Conservation (phyloP, 257 asterid species). For the Lavandula angustifolia region DNA sequence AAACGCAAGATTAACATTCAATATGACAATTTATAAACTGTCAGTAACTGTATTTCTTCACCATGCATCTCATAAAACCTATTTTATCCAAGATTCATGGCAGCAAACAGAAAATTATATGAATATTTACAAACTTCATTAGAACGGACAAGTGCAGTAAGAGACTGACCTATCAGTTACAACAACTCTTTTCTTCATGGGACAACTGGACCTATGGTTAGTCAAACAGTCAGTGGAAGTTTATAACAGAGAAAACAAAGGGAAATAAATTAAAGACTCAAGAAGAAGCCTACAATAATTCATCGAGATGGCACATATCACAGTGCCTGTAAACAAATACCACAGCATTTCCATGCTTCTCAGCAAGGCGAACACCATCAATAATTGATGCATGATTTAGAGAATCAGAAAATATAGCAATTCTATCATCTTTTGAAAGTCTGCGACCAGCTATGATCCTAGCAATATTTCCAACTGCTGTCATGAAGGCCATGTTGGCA, state of each 20-base stretch:
- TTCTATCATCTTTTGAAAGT: conserved; percentile 53
- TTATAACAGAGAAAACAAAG: conserved; percentile 16
- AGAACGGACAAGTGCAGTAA: no score
- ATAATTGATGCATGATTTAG: conserved; percentile 96
- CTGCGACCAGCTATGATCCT: conserved; percentile 58
- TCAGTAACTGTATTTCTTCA: background rate
- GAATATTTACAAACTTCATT: conserved; percentile 12
- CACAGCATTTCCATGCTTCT: conserved; percentile 70
- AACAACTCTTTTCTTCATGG: conserved; percentile 86
- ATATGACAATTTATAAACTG: no score
- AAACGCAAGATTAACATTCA: background rate
- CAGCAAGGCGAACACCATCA: conserved; percentile 95
- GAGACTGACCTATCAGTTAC: conserved; percentile 86
- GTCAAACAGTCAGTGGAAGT: conserved; percentile 26
- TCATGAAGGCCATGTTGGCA: conserved; percentile 98
- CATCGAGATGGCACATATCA: conserved; percentile 89
- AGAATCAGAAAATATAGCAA: conserved; percentile 93
- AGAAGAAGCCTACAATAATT: conserved; percentile 59
- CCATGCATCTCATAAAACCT: background rate
- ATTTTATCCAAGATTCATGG: conserved; percentile 6
- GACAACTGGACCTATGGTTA: conserved; percentile 76
- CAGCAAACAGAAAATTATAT: conserved; percentile 18
- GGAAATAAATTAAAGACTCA: conserved; percentile 19
- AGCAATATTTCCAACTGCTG: conserved; percentile 72
- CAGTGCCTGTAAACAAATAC: conserved; percentile 79